phyloP scores from a whole-genome alignment of 345 rosid species.

The Moricandia moricandioides region DNA sequence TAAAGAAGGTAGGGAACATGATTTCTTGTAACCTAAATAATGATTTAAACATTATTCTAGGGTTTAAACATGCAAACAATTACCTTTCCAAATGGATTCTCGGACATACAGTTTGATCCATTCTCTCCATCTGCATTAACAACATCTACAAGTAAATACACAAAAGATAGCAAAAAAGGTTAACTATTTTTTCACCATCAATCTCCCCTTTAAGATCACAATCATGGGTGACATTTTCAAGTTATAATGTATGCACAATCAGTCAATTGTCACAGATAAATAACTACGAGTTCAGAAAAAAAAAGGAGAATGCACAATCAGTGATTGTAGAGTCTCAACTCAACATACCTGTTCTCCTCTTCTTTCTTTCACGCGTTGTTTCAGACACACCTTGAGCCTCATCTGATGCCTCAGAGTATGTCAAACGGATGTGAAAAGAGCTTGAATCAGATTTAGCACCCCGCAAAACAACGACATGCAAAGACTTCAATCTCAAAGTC shows the following conservation, averaged over 20 bases:
- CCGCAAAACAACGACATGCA: conserved; percentile 49
- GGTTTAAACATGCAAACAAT: background rate
- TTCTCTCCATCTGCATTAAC: conserved; percentile 26
- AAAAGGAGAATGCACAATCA: background rate
- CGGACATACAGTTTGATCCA: conserved; percentile 16
- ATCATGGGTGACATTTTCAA: background rate
- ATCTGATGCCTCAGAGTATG: conserved; percentile 47
- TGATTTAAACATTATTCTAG: background rate
- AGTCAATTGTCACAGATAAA: conserved; percentile 11
- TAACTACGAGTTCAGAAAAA: background rate
- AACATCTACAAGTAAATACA: conserved; percentile 6
- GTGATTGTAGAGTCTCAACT: background rate
- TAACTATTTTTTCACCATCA: background rate
- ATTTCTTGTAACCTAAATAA: background rate
- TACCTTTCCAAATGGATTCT: conserved; percentile 32
- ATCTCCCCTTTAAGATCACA: background rate
- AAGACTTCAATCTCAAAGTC: background rate
- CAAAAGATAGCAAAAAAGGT: background rate
- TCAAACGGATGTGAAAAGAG: conserved; percentile 65
- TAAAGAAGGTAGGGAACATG: conserved; percentile 12
- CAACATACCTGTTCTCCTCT: conserved; percentile 60
- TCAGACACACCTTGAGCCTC: conserved; percentile 28
- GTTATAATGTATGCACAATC: background rate
- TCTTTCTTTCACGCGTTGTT: conserved; percentile 50
- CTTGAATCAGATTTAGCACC: conserved; percentile 58